phyloP scores from a whole-genome alignment of 208 protist genomes.

The Leishmania arabica region DNA sequence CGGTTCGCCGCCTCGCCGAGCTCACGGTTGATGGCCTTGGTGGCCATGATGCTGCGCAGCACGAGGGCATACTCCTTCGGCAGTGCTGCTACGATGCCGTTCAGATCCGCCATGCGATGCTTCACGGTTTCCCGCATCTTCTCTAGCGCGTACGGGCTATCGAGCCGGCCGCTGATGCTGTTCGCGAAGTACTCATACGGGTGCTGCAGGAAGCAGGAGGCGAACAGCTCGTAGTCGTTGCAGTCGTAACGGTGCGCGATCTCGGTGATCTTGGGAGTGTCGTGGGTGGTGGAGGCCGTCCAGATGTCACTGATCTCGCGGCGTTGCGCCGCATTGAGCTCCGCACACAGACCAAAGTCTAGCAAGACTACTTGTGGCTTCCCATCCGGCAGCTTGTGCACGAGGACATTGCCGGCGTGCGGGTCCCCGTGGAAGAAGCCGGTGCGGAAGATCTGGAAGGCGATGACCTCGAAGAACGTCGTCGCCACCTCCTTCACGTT shows the following conservation, averaged over 20 bases:
- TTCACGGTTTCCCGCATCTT: slow-evolving; percentile 71
- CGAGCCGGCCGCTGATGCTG: slow-evolving; percentile 30
- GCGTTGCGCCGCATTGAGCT: slow-evolving; percentile 64
- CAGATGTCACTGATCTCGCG: slow-evolving; percentile 76
- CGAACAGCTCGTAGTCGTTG: slow-evolving; percentile 82
- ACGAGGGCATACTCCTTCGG: slow-evolving; percentile 90
- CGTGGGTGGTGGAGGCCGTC: slow-evolving; percentile 70
- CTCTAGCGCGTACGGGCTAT: slow-evolving; percentile 44
- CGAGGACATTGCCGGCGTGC: slow-evolving; percentile 95
- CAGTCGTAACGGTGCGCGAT: slow-evolving; percentile 61
- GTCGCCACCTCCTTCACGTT: slow-evolving; percentile 59
- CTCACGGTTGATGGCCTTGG: slow-evolving; percentile 86
- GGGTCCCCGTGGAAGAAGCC: slow-evolving; percentile 96
- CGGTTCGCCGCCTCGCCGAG: slow-evolving; percentile 73
- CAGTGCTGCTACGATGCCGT: slow-evolving; percentile 71
- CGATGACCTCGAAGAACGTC: slow-evolving; percentile 85
- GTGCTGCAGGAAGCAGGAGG: slow-evolving; percentile 85
- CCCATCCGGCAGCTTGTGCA: slow-evolving; percentile 61
- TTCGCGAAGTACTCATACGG: slow-evolving; percentile 74
- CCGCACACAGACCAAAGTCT: slow-evolving; percentile 95
- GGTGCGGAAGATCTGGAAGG: slow-evolving; percentile 94
- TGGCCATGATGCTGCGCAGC: slow-evolving; percentile 87
- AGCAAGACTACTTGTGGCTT: slow-evolving; percentile 89
- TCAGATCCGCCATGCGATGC: slow-evolving; percentile 80
- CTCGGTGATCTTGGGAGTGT: slow-evolving; percentile 50